phyloP scores from a whole-genome alignment of 2,329 filamentous ascomycete genomes.

The Ophiocordyceps camponoti-floridani region DNA sequence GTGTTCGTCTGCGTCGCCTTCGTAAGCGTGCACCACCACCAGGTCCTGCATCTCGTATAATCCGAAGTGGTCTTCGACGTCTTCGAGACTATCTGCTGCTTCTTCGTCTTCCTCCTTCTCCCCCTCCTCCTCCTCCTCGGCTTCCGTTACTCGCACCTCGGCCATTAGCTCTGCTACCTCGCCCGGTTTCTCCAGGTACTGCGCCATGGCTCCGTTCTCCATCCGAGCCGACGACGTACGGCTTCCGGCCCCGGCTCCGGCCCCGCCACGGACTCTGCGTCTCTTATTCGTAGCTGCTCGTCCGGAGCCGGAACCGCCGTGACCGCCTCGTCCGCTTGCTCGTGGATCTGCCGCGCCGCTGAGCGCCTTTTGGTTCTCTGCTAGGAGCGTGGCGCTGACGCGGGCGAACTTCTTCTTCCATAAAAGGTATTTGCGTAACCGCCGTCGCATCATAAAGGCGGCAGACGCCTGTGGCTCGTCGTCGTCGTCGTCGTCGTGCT shows the following conservation, averaged over 20 bases:
- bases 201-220: conserved; percentile 56
- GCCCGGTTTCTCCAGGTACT: conserved; percentile 64
- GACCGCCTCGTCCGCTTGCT: conserved; percentile 17
- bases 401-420: conserved; percentile 86
- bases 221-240: conserved; percentile 31
- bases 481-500: conserved; percentile 23
- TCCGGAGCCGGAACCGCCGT: conserved; percentile 11
- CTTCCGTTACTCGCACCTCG: conserved; percentile 64
- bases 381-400: conserved; percentile 62
- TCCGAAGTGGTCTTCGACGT: conserved; percentile 86
- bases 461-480: conserved; percentile 50
- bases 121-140: conserved; percentile 57
- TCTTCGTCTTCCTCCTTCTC: conserved; percentile 60
- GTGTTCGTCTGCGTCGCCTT: conserved; percentile 89
- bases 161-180: conserved; percentile 72
- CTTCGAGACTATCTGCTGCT: conserved; percentile 58
- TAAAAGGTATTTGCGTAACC: conserved; percentile 66
- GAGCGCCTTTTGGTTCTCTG: conserved; percentile 62
- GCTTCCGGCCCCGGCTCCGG: conserved; percentile 30
- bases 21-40: conserved; percentile 80
- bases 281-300: conserved; percentile 65
- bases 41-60: conserved; percentile 84
- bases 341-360: conserved; percentile 45
- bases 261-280: conserved; percentile 67
- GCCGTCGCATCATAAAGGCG: conserved; percentile 77